Evolutionary conservation across 257 asterid species (phyloP).

Genomic region (Nicotiana attenuata): DNA sequence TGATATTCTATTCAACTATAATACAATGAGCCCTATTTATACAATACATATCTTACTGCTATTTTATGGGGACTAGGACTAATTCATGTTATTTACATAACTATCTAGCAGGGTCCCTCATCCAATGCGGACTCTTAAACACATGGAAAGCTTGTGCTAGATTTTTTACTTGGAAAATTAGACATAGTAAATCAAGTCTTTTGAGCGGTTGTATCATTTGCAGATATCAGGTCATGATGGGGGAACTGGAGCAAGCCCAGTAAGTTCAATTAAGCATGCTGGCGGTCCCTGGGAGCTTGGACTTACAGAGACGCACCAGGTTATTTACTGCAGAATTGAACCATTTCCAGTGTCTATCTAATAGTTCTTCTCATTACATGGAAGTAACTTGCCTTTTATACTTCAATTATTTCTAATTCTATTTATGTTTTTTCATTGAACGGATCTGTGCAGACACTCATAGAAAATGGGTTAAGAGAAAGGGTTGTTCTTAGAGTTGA

Average conservation of each 20-base stretch:
- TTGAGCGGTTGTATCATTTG: constrained; percentile 1
- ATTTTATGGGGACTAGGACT: no score
- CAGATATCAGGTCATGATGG: constrained; percentile 99
- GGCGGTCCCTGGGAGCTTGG: constrained; percentile 99
- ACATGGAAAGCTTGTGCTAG: background rate
- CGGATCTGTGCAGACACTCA: constrained; percentile 59
- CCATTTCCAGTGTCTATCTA: background rate
- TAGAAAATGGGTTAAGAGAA: constrained; percentile 88
- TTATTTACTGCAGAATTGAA: constrained; percentile 17
- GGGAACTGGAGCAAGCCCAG: constrained; percentile 99
- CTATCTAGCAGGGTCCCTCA: background rate
- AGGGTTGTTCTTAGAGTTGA: constrained; percentile 98
- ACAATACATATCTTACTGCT: no score
- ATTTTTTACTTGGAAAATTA: background rate
- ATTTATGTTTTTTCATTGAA: constrained; percentile 9
- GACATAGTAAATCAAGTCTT: background rate
- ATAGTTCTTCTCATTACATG: background rate
- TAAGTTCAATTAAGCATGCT: constrained; percentile 98
- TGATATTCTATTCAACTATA: no score
- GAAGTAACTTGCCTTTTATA: background rate
- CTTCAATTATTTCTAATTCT: background rate
- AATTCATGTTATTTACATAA: no score
- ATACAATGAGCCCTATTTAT: no score
- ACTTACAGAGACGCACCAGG: constrained; percentile 97
- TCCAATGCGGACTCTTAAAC: background rate